Base-by-base conservation (phyloP, 78 protist genomes). In the Monocercomonoides exilis region DNA sequence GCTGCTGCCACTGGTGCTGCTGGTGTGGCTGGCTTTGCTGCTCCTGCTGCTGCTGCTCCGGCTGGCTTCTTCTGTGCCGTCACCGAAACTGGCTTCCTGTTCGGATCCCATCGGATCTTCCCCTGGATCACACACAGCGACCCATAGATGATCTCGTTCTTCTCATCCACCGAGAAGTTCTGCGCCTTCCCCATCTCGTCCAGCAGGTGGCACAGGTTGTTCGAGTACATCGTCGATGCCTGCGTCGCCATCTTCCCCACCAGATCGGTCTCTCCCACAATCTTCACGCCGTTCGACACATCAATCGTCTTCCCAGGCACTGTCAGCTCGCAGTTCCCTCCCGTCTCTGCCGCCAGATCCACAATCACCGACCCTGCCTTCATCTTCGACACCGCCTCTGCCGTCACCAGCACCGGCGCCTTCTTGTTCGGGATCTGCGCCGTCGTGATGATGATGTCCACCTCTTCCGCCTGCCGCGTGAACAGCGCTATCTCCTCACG, bases 371-470 rank as follows among this genome's bases (percentile, higher is more conserved):
- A 89, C 32, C 99, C 99, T n/a, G 80, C 87, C 87, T 91, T 91
- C 93, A 91, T 91, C 87, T 85, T 1, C 32, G 2, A 43, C 36
- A 93, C 92, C 95, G 94, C 93, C 2, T 87, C 91, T 45, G 88
- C 87, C 77, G 86, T 84, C 84, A 97, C 91, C 46, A 97, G 88
- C n/a, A 42, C 87, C 4, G 98, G 98, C 0, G 98, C 97, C 41
- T 77, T 79, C 85, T 81, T 79, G 86, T 95, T 96, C 34, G 99
- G 99, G 77, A 98, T 96, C 35, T 91, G 64, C 3, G 99, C 99
- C 0, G 99, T 98, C 29, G 99, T 97, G 91, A 98, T 96, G 77
- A 98, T 93, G 80, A 98, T 95, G 84, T 98, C 99, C 11, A 95
- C 95, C 41, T 95, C 96, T 46, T 90, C 87, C 43, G 93, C 87